A percentile compares a stretch with the other conserved stretches of the same genome.
Conservation (phyloP, 169 alveolate species). For the Cryptosporidium bovis region DNA sequence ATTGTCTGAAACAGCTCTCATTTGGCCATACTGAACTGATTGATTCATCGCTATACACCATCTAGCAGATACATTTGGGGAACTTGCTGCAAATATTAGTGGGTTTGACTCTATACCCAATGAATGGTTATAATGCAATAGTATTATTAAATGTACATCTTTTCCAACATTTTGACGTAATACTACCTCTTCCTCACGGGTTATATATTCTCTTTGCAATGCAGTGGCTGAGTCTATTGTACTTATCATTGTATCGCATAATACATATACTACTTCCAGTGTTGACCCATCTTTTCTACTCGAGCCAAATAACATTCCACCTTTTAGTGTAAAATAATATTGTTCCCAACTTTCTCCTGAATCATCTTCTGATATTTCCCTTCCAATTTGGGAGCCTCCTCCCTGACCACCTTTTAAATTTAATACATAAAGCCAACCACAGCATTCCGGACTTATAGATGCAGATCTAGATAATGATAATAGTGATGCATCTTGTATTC, state of each 20-base stretch:
- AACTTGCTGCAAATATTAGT: conserved; percentile 70
- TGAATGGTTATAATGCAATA: conserved; percentile 35
- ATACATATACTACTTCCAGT: conserved; percentile 64
- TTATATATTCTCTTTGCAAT: conserved; percentile 63
- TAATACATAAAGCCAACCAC: conserved; percentile 71
- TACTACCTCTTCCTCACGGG: conserved; percentile 62
- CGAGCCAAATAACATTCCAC: conserved; percentile 73
- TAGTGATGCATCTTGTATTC: conserved; percentile 72
- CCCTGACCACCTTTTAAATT: conserved; percentile 32
- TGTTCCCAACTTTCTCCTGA: conserved; percentile 72
- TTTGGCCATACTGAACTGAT: conserved; percentile 66
- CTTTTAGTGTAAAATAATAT: conserved; percentile 45
- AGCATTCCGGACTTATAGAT: conserved; percentile 60
- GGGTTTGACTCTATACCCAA: conserved; percentile 72
- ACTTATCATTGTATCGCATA: conserved; percentile 60
- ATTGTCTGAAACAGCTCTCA: conserved; percentile 52
- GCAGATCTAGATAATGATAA: conserved; percentile 66
- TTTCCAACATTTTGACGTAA: conserved; percentile 59
- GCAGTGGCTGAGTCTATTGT: conserved; percentile 70
- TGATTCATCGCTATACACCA: conserved; percentile 73
- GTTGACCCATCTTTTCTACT: conserved; percentile 73
- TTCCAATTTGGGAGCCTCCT: background rate
- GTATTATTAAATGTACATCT: conserved; percentile 52
- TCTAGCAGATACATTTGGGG: conserved; percentile 72
- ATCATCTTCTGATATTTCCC: background rate